Conservation (phyloP, 192 early-diverging fungal species). For the Spinellus fusiger region DNA sequence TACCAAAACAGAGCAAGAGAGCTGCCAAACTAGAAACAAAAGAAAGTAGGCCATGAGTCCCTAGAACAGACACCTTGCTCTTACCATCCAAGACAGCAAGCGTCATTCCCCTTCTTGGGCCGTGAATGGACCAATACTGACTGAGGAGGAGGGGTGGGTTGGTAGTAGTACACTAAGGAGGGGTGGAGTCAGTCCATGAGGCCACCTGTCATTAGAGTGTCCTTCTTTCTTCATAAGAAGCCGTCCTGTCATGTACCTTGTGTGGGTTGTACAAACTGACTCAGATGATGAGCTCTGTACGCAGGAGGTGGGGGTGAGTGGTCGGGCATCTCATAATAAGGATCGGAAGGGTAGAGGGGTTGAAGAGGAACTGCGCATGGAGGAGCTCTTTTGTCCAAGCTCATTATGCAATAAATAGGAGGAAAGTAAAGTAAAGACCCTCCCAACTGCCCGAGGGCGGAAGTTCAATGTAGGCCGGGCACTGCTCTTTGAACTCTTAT, state of each 20-base stretch:
- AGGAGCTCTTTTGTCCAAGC: background rate
- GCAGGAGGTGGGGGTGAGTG: background rate
- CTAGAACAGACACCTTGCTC: background rate
- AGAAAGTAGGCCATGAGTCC: background rate
- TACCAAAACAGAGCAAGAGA: conserved; percentile 10
- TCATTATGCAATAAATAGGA: background rate
- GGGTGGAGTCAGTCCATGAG: background rate
- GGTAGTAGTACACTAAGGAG: background rate
- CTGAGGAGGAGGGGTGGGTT: conserved; percentile 8
- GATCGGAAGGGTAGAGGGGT: background rate
- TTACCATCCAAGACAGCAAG: conserved; percentile 19
- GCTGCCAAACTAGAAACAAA: conserved; percentile 8
- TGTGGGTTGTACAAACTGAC: background rate
- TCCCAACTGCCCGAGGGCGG: background rate
- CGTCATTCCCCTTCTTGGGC: conserved; percentile 14
- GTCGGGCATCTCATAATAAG: background rate
- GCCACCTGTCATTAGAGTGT: background rate
- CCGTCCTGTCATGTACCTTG: background rate
- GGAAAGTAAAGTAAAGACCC: background rate
- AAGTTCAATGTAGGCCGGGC: background rate
- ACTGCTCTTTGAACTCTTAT: background rate
- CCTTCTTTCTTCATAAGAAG: background rate
- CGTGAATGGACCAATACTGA: conserved; percentile 10
- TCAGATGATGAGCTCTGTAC: background rate
- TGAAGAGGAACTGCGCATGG: background rate